phyloP scores from a whole-genome alignment of 495 filamentous ascomycete species.

The Penicillium cosmopolitanum region DNA sequence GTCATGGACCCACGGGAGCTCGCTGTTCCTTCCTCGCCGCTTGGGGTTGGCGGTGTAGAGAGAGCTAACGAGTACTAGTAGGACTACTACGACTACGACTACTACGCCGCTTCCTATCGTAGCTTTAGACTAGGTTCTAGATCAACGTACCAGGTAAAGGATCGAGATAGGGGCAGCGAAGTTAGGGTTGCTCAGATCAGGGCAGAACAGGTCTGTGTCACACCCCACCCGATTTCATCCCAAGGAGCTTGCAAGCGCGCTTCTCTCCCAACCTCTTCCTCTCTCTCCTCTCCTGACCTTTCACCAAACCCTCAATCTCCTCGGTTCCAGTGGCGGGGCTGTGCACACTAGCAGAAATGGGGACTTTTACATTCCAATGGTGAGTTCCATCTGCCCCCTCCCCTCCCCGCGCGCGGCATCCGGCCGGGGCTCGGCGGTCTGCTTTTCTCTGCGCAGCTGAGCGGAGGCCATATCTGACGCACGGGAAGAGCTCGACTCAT shows the following conservation, averaged over 20 bases:
- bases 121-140: background rate
- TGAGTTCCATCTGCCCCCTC: constrained; percentile 28
- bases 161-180: background rate
- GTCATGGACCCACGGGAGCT: constrained; percentile 7
- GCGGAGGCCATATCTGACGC: constrained; percentile 1
- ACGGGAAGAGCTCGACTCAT: constrained; percentile 11
- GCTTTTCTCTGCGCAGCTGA: background rate
- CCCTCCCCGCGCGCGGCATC: constrained; percentile 5
- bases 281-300: constrained; percentile 2
- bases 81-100: no score
- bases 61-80: background rate
- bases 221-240: constrained; percentile 18
- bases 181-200: constrained; percentile 3
- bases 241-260: constrained; percentile 3
- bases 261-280: background rate
- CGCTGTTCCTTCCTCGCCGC: background rate
- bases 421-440: background rate
- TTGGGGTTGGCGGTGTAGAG: constrained; percentile 1
- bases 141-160: background rate
- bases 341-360: constrained; percentile 31
- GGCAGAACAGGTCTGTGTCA: constrained; percentile 24
- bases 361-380: constrained; percentile 49
- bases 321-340: constrained; percentile 1
- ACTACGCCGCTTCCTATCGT: background rate
- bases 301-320: constrained; percentile 1